Base-by-base conservation (phyloP, 352 stramenopile species). In the Globisporangium alternatum region DNA sequence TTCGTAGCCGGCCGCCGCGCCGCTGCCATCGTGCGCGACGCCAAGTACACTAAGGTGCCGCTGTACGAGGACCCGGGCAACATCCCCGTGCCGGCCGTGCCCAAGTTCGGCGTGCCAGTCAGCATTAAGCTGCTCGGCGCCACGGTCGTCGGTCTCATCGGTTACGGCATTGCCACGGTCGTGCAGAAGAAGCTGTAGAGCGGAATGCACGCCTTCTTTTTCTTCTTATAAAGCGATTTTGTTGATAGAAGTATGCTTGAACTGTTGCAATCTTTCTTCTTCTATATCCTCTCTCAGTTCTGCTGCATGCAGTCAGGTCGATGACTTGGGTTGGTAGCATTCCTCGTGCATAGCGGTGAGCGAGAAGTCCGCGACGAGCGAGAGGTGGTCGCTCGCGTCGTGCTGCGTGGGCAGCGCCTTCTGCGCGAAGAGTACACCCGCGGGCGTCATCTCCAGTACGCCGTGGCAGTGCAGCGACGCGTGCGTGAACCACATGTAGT, bases 61-160 rank as follows among this genome's bases (percentile, higher is more conserved):
- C 67, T 95, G 67, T 95, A 95, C 72, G 81, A 95, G 48, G 86
- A 95, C 77, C 84, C 84, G 12, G 86, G 77, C 68, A 95, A 95
- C 71, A 81, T 95, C 43, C 68, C 84, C 15, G 73, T 86, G 51
- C 86, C 86, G 8, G 41, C 81, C 21, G 86, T 93, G 55, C 84
- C 86, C 62, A 68, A 83, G 62, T 95, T 93, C 64, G 71, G 77
- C 41, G 80, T 91, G 56, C 86, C 86, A 37, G 65, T 92, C 56
- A 76, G 74, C 62, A 72, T 95, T 69, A 85, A 85, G 72, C 56
- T 90, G 47, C 56, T 80, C 35, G 78, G 77, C 51, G 76, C 68
- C 19, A 69, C 80, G 28, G 62, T 90, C 3, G 62, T 91, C 21
- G 86, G 78, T 15, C 69, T 82, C 39, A 65, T 89, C 22, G 81